These are phyloP conservation scores for Globisporangium yorkense DNA, from an alignment of 352 stramenopile species.

Conservation along the genomic window DNA sequence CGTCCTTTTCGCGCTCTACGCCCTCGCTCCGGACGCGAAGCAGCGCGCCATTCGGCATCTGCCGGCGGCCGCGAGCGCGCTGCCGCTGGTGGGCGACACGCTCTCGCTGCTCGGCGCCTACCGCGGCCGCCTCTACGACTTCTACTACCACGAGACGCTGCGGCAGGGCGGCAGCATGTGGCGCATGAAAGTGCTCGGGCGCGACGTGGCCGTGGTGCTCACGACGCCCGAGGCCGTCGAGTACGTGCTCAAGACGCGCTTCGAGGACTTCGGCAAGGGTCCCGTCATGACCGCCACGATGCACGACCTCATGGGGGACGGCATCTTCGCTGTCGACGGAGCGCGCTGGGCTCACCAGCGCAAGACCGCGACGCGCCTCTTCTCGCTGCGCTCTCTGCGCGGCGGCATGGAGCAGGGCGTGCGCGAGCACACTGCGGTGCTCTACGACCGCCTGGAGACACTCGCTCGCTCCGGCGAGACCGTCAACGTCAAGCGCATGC, in stretches of 20 bases:
- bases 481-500: conserved; percentile 19
- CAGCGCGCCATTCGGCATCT: no score
- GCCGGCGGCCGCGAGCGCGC: no score
- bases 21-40: no score
- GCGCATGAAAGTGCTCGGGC: conserved; percentile 7
- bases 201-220: conserved; percentile 17
- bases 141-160: conserved; percentile 26
- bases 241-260: conserved; percentile 38
- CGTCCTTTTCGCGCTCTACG: no score
- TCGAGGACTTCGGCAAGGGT: conserved; percentile 52
- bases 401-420: conserved; percentile 28
- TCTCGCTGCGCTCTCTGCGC: conserved; percentile 33
- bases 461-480: neutral
- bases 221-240: conserved; percentile 19
- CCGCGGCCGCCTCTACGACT: conserved; percentile 24
- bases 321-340: conserved; percentile 53
- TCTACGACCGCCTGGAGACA: conserved; percentile 7
- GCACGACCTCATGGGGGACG: conserved; percentile 38
- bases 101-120: conserved; percentile 26
- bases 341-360: conserved; percentile 43
- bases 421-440: conserved; percentile 7
- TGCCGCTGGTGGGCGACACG: conserved; percentile 7
- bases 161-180: conserved; percentile 14
- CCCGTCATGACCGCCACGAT: conserved; percentile 15
- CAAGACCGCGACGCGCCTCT: conserved; percentile 77